Evolutionary conservation across 1,139 yeast genomes (phyloP), one percentile per base, ranked within the genome.

Genomic region (Pichia sp.): DNA sequence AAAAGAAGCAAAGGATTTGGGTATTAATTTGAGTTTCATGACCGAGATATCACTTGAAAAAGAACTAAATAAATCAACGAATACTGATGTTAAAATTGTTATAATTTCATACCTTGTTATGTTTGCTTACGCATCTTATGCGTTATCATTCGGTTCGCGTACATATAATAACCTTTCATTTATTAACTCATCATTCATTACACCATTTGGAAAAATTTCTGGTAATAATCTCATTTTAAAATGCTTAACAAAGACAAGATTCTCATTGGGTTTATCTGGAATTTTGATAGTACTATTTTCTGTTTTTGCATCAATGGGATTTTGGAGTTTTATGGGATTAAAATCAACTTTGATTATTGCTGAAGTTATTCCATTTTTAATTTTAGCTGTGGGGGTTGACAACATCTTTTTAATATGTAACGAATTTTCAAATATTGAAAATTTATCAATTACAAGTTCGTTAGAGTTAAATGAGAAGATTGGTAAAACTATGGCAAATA

Each of bases 321-420:
- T 87, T n/a, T 85, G 88, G 67, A 77, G 96, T 10, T 63, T 80
- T 13, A 58, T 86, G 22, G 95, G 95, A 0, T 70, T 91, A 49
- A 88, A 87, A 62, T 87, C 96, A 0, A 93, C 98, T 0, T 73
- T 93, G 42, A 91, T 93, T 58, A 89, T 93, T 58, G 97, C 98
- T 1, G 98, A 93, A 65, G 98, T 93, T 5, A 93, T 93, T 45
- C 98, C 98, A n/a, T 93, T 93, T 63, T 71, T 93, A 62, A 86
- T 93, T 7, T 73, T 93, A 56, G 99, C 99, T 0, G 84, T 93
- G 53, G 99, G 99, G 18, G 93, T 93, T 30, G 99, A 93, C 68
- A 93, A 93, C 64, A 87, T 93, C 36, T 93, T 91, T 64, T 72
- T 93, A 58, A 79, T 93, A 28, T 85, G 89, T 1, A 93, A 89